These are phyloP conservation scores for Exophiala sideris DNA, from an alignment of 2,329 filamentous ascomycete species.

Conservation along the genomic window DNA sequence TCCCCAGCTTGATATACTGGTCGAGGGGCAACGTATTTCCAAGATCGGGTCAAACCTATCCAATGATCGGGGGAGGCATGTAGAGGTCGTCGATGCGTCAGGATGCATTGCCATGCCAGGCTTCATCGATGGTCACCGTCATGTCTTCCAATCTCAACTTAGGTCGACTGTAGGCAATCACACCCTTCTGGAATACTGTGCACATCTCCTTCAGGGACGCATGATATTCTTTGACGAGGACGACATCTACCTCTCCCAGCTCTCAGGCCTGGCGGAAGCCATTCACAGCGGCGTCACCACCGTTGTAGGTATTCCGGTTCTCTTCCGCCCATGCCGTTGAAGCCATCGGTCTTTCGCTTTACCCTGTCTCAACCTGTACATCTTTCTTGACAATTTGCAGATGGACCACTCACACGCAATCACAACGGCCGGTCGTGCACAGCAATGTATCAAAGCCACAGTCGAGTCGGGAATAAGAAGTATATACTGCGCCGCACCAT, in stretches of 20 bases:
- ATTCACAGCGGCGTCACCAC: conserved; percentile 23
- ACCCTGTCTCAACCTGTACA: no score
- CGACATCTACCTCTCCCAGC: conserved; percentile 43
- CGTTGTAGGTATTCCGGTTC: conserved; percentile 7
- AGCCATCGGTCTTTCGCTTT: no score
- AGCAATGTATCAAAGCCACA: neutral
- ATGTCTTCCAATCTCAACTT: conserved; percentile 43
- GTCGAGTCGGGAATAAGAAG: conserved; percentile 31
- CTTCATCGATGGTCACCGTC: conserved; percentile 35
- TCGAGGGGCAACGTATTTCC: conserved; percentile 5
- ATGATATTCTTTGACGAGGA: conserved; percentile 34
- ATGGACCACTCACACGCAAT: conserved; percentile 35
- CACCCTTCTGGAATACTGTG: conserved; percentile 41
- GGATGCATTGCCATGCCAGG: conserved; percentile 31
- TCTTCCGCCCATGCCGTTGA: no score
- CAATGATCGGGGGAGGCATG: neutral
- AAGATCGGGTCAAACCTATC: conserved; percentile 2
- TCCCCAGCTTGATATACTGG: conserved; percentile 10
- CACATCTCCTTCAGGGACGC: conserved; percentile 41
- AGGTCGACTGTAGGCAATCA: conserved; percentile 38
- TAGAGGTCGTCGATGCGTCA: conserved; percentile 38
- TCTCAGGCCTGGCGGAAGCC: conserved; percentile 9
- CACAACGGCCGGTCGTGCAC: neutral
- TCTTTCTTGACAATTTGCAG: no score
- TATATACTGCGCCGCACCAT: conserved; percentile 30